Percentiles rank a stretch among this genome's conserved stretches.
phyloP scores from a whole-genome alignment of 2,329 filamentous ascomycete species.

The Alternaria alternata region DNA sequence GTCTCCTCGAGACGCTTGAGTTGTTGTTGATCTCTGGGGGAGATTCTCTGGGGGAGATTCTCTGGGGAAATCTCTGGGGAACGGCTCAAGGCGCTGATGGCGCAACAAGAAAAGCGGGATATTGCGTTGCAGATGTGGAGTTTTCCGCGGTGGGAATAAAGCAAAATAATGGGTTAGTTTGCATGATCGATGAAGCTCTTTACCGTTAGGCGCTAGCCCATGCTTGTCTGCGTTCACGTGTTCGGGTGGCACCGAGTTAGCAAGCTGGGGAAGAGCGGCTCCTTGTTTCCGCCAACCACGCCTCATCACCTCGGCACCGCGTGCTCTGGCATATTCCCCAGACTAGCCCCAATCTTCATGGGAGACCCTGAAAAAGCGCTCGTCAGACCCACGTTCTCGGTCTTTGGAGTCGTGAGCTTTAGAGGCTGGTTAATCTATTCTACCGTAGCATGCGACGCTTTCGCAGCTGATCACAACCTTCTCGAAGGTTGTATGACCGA shows the following conservation, averaged over 20 bases:
- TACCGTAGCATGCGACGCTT: slow-evolving; percentile 20
- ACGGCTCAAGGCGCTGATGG: slow-evolving; percentile 13
- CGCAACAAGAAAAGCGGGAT: slow-evolving; percentile 9
- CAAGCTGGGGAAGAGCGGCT: slow-evolving; percentile 7
- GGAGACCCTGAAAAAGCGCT: slow-evolving; percentile 8
- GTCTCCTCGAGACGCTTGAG: slow-evolving; percentile 9
- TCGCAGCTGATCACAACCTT: slow-evolving; percentile 17
- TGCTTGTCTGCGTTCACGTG: slow-evolving; percentile 10
- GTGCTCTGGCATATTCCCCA: background rate
- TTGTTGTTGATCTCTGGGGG: background rate
- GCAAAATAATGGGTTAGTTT: background rate
- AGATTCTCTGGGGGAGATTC: background rate
- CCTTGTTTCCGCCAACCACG: slow-evolving; percentile 15
- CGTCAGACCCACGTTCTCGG: slow-evolving; percentile 13
- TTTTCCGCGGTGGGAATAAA: background rate
- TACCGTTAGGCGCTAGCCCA: slow-evolving; percentile 8
- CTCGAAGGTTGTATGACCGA: slow-evolving; percentile 12
- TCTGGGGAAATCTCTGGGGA: slow-evolving; percentile 11
- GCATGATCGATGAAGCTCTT: background rate
- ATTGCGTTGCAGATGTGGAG: slow-evolving; percentile 6
- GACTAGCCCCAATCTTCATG: slow-evolving; percentile 3
- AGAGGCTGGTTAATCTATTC: slow-evolving; percentile 28
- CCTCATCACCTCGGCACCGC: slow-evolving; percentile 12
- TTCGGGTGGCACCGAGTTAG: background rate
- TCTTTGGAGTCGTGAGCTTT: slow-evolving; percentile 18